These are phyloP conservation scores for Russula dissimulans DNA, from an alignment of 768 basidiomycete species.

Conservation along the genomic window DNA sequence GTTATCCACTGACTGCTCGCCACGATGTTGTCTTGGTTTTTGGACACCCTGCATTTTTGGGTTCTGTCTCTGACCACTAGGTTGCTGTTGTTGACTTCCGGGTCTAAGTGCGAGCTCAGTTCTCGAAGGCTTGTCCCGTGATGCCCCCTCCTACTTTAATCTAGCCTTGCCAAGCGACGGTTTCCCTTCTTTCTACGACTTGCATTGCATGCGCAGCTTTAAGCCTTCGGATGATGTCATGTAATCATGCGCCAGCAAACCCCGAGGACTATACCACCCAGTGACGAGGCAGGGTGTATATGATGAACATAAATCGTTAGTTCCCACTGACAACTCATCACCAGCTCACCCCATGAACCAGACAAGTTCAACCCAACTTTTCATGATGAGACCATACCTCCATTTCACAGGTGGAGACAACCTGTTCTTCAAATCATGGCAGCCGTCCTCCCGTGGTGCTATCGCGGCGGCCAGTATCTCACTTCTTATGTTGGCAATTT, in stretches of 20 bases:
- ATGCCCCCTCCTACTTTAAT: not conserved
- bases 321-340: too few species aligned
- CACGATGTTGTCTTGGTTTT: too few species aligned
- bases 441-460: slow-evolving; percentile 57
- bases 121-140: slow-evolving; percentile 25
- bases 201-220: too few species aligned
- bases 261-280: too few species aligned
- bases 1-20: too few species aligned
- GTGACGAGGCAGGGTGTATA: too few species aligned
- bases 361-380: slow-evolving; percentile 16
- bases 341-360: slow-evolving; percentile 4
- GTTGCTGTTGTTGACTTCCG: not conserved
- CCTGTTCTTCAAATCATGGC: slow-evolving; percentile 60
- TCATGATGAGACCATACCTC: slow-evolving; percentile 57
- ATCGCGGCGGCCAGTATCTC: slow-evolving; percentile 69
- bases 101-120: slow-evolving; percentile 27
- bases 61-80: not conserved
- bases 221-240: too few species aligned
- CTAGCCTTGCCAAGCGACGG: too few species aligned
- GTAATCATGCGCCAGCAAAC: too few species aligned
- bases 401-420: slow-evolving; percentile 60
- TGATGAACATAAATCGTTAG: too few species aligned
- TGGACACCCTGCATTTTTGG: not conserved
- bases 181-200: too few species aligned
- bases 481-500: slow-evolving; percentile 54